Base-by-base conservation (phyloP, 768 basidiomycete species). In the Tubosaeta sp. region DNA sequence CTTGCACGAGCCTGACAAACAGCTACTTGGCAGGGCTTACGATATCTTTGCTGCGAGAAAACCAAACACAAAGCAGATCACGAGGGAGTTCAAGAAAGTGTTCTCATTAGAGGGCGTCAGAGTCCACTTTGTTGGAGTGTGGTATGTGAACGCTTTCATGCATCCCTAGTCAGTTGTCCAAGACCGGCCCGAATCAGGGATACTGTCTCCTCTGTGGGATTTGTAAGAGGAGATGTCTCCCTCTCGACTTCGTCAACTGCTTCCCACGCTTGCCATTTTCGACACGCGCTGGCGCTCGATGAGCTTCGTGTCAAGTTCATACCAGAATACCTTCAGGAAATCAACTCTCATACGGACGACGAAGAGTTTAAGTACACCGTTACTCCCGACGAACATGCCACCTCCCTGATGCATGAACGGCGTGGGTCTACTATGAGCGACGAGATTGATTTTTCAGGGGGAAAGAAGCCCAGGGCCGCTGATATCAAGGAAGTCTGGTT, bases 401-500 rank as follows among this genome's bases (percentile, higher is more conserved):
- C 31, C 25, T 25, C 10, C 21, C 18, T 51, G 8, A 4, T 16
- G 14, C 21, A 25, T 18, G 32, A 38, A 12, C 35, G 18, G 12
- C 50, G 24, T 5, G 22, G 29, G 11, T n/a, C 32, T 34, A 11
- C 18, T 30, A 44, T n/a, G 18, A 31, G 43, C 18, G 43, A 31
- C 4, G 18, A 27, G 18, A 31, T n/a, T 30, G 11, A 31, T 11
- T 3, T 19, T 8, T 21, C 29, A 4, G 43, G 43, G 19, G 43
- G 5, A 21, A 30, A 30, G 11, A 32, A 31, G 22, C 25, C 41
- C 43, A 32, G 38, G 36, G 21, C 46, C 4, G 18, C 46, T 13
- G 58, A 64, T 2, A 53, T 83, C 18, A 72, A 78, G 48, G 83
- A 87, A 60, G 84, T 86, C 1, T 86, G 84, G 83, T 86, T 86